Evolutionary conservation across 176 grass and related monocot species (phyloP), one percentile per base, ranked within the genome.

Genomic region (Tillandsia leiboldiana): DNA sequence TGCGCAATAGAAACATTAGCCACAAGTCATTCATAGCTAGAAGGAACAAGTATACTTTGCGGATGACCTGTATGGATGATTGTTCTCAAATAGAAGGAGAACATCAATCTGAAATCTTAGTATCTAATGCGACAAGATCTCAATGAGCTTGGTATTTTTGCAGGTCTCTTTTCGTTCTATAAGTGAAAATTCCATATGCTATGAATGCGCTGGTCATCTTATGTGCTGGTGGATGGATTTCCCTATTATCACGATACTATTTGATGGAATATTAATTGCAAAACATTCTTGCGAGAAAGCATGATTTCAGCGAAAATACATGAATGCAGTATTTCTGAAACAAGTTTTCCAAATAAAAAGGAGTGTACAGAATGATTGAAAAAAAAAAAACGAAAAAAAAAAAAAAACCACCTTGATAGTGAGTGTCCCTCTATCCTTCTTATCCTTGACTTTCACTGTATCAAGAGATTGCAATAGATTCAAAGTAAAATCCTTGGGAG

Each of bases 361-460:
- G 20, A 65, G 63, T 28, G 63, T 10, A 71, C 11, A 18, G 12
- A 77, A 71, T 42, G 12, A 59, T 18, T 26, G 11, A 26, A 6
- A 11, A n/a, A 27, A 27, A 66, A 68, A 48, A 51, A 24, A 24
- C 1, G 24, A 13, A 26, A 6, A 11, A n/a, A 27, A 66, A 51
- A 24, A 24, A 15, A 68, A 0, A 70, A 78, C 68, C 65, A 96
- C 93, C 93, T 92, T 80, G 63, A 96, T 63, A 59, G 78, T 77
- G 57, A 97, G 75, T 77, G 71, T 82, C 75, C 93, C 93, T 74
- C 93, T 91, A 59, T 97, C 93, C 61, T 87, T 92, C 64, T 74
- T 85, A 49, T 92, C 89, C 72, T 78, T 92, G 63, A 73, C 83
- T 74, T 97, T 92, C 49, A 92, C 70, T 72, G 89, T 83, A 79